These are phyloP conservation scores for Rubroboletus pulcherrimus DNA, from an alignment of 768 basidiomycete species.

Conservation along the genomic window DNA sequence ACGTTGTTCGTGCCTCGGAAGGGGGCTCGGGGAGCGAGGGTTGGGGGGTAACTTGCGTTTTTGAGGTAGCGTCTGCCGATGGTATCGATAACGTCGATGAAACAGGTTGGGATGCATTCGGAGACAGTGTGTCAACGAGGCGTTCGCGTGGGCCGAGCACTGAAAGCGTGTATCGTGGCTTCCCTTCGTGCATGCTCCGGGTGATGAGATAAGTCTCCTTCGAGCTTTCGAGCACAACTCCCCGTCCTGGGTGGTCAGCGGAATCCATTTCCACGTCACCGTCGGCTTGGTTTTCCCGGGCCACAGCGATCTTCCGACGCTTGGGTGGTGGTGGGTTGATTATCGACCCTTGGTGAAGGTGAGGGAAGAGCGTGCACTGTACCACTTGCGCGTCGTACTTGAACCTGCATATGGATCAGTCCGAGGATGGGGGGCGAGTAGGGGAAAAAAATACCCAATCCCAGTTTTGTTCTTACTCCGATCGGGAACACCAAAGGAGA, in stretches of 20 bases:
- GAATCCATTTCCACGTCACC: slow-evolving; percentile 10
- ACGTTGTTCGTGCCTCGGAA: not conserved
- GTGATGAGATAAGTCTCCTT: slow-evolving; percentile 24
- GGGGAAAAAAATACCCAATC: slow-evolving; percentile 39
- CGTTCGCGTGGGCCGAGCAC: slow-evolving; percentile 7
- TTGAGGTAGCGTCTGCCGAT: not conserved
- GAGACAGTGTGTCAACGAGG: not conserved
- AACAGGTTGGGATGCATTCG: not conserved
- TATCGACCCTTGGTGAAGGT: slow-evolving; percentile 15
- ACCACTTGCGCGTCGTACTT: slow-evolving; percentile 49
- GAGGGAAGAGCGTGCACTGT: slow-evolving; percentile 44
- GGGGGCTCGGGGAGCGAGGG: not conserved
- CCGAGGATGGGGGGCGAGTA: not conserved
- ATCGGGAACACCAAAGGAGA: slow-evolving; percentile 44
- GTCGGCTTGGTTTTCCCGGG: slow-evolving; percentile 4
- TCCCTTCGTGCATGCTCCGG: slow-evolving; percentile 3
- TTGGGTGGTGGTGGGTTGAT: slow-evolving; percentile 19
- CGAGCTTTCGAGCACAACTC: slow-evolving; percentile 26
- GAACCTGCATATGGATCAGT: slow-evolving; percentile 35
- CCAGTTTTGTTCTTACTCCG: slow-evolving; percentile 32
- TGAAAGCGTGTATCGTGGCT: slow-evolving; percentile 18
- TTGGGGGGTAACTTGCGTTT: slow-evolving; percentile 1
- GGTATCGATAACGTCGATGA: not conserved
- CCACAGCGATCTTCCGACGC: slow-evolving; percentile 25
- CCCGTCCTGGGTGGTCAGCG: slow-evolving; percentile 7